Base-by-base conservation (phyloP, 352 stramenopile genomes). In the Phytophthora fragariaefolia region DNA sequence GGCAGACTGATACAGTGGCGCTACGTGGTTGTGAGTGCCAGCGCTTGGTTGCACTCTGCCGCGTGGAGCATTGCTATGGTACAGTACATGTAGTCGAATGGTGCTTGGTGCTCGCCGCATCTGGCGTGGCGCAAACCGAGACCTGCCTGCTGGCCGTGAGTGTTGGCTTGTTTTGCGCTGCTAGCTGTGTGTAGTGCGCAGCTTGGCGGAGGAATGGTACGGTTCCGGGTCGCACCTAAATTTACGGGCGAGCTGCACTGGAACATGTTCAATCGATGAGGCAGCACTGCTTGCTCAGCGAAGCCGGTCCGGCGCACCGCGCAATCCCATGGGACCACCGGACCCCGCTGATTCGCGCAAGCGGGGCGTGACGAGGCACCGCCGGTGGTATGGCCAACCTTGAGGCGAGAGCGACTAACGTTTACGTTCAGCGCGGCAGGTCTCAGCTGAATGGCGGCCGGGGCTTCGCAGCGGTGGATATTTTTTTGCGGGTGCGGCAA, bases 381-480 rank as follows among this genome's bases (percentile, higher is more conserved):
- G 13, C 20, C 18, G 51, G 32, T 51, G 20, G 58, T 52, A 42
- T 60, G 36, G 38, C 49, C 58, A 60, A 54, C 47, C 38, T n/a
- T 60, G 48, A 27, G 53, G 58, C 48, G 32, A 66, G 57, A 36
- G 17, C 28, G 27, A 5, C 12, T 26, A 50, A 51, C 58, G 59
- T 59, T 63, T 63, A 46, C 32, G 61, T 68, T 63, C 61, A 63
- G 61, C 43, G 17, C 4, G 34, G 7, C 4, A 15, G 40, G 1
- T 18, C 24, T 20, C 42, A 50, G 17, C 26, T 12, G 10, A 28
- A 17, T 18, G 45, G 20, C 5, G 13, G 3, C 22, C 22, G 10
- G 7, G 51, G 12, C 50, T 40, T 42, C 26, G 26, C 48, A 47
- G 26, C 22, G 23, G 45, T 36, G 20, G 47, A 69, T 64, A 64